Conservation (phyloP, 2,329 filamentous ascomycete species). For the Neofusicoccum sp. region DNA sequence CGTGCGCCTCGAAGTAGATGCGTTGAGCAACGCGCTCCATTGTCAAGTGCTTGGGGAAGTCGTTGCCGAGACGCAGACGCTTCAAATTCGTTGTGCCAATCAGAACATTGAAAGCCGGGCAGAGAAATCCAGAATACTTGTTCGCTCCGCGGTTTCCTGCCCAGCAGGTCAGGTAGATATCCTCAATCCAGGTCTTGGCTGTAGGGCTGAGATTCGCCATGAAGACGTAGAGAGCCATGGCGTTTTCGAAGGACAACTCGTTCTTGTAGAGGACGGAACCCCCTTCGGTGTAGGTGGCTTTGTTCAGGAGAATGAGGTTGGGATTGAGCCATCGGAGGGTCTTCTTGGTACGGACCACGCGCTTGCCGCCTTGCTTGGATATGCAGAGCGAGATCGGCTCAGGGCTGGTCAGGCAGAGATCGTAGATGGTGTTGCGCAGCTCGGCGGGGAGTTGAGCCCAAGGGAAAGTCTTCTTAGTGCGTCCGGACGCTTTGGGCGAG, state of each 20-base stretch:
- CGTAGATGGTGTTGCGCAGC: background rate
- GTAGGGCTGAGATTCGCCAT: background rate
- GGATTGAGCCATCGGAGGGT: background rate
- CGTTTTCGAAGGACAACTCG: background rate
- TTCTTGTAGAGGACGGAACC: background rate
- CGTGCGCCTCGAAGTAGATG: background rate
- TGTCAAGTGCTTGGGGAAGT: background rate
- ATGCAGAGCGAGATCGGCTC: background rate
- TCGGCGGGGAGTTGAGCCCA: background rate
- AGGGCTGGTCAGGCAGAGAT: background rate
- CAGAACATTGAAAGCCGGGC: background rate
- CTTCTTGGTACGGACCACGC: background rate
- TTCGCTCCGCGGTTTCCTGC: background rate
- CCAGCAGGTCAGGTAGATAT: background rate
- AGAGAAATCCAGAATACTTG: background rate
- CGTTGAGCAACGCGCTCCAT: background rate
- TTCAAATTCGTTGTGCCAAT: background rate
- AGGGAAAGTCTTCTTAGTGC: background rate
- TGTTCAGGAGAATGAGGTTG: background rate
- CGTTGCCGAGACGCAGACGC: background rate
- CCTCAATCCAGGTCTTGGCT: background rate
- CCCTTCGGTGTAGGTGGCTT: background rate
- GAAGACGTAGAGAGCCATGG: background rate
- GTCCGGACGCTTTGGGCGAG: too few species aligned
- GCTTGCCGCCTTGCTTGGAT: background rate